These are phyloP conservation scores for Trypanosoma melophagium DNA, from an alignment of 208 protist species.

Conservation along the genomic window DNA sequence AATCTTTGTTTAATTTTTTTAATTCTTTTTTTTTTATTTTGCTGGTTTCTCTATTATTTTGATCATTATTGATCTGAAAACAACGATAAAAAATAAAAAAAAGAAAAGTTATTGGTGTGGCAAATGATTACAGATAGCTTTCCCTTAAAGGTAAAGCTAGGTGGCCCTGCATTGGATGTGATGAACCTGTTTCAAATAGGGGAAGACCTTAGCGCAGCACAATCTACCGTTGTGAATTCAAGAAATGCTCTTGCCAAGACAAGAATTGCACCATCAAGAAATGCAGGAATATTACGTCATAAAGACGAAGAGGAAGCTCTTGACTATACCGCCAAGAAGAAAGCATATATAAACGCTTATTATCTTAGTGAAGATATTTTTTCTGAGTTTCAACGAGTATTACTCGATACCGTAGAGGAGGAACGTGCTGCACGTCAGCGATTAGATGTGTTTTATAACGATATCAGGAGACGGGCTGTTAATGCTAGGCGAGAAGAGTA, in stretches of 20 bases:
- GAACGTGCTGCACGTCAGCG: conserved; percentile 37
- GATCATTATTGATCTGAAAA: background rate
- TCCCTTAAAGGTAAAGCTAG: conserved; percentile 25
- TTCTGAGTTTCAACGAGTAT: conserved; percentile 23
- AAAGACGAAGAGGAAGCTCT: conserved; percentile 23
- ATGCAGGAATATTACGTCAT: background rate
- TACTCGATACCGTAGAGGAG: conserved; percentile 16
- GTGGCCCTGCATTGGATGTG: conserved; percentile 7
- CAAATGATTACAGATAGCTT: conserved; percentile 18
- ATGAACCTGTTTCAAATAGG: conserved; percentile 10
- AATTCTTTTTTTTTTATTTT: background rate
- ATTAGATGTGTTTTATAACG: conserved; percentile 27
- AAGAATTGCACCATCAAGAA: background rate
- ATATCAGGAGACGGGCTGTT: conserved; percentile 27
- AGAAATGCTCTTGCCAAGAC: conserved; percentile 33
- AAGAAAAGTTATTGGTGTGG: background rate
- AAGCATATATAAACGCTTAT: conserved; percentile 10
- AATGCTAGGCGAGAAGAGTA: conserved; percentile 34
- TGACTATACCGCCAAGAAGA: conserved; percentile 25
- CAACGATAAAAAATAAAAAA: conserved; percentile 1
- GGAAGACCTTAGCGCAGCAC: conserved; percentile 22
- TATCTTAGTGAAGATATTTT: conserved; percentile 31
- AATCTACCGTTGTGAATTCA: conserved; percentile 22
- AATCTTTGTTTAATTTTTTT: background rate
- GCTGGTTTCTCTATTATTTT: conserved; percentile 3